Base-by-base conservation (phyloP, 371 early-diverging fungal genomes). In the Mortierella sp. region DNA sequence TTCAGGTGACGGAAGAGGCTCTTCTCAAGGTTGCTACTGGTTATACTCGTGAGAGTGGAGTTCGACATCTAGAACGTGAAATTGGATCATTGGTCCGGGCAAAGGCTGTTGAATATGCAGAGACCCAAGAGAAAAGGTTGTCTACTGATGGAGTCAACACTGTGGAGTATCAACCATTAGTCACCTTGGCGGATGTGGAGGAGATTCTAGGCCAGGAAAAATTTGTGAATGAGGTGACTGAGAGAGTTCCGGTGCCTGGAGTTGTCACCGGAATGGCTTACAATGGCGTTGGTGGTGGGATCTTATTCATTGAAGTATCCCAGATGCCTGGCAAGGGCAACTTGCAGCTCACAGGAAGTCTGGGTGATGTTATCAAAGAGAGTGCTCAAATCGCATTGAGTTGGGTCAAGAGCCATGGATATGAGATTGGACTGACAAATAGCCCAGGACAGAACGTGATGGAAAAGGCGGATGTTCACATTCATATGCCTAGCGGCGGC, bases 21-120 rank as follows among this genome's bases (percentile, higher is more conserved):
- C 62, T 95, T 6, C 51, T 84, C 12, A 84, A 87, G 48, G 70
- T 95, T 8, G 89, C 90, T 4, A 87, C 86, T 7, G 85, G 87
- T 6, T 96, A 94, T 79, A 94, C 95, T 26, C 88, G 93, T 26
- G 96, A 96, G 80, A 90, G 93, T 42, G 96, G 96, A 3, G 95
- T 96, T 0, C 87, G 96, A 30, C 83, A 81, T 28, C 72, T 96
- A 11, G 93, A 95, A 56, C 84, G 94, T 27, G 84, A 88, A 46
- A 83, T 95, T 50, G 95, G 91, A 6, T 78, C 87, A n/a, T 79
- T 94, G 11, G 90, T 92, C 39, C 86, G 96, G 15, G 80, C 83
- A 21, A 67, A 93, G 60, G 94, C 94, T 15, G 92, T 93, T 8
- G 88, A 91, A 60, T 80, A 83, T 47, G 89, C 88, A 4, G 80